Evolutionary conservation across 2,329 filamentous ascomycete species (phyloP).

Genomic region (Didymella segeticola): DNA sequence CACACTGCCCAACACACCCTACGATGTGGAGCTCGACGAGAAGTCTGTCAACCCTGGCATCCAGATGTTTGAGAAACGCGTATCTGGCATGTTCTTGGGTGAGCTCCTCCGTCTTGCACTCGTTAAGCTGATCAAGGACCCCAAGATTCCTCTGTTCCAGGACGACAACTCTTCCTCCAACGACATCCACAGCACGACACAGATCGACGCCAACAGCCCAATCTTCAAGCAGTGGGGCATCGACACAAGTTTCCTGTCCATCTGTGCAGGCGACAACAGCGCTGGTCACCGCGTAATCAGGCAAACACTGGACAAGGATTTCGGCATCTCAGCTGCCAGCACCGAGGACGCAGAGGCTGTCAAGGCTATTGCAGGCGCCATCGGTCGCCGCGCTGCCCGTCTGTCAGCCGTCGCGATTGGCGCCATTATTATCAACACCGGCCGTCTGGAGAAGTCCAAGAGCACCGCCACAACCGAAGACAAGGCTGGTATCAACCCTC

Average conservation of each 20-base stretch:
- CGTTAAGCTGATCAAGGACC: slow-evolving; percentile 73
- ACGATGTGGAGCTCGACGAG: slow-evolving; percentile 79
- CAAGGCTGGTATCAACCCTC: slow-evolving; percentile 42
- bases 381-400: slow-evolving; percentile 87
- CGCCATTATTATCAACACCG: slow-evolving; percentile 81
- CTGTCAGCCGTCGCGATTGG: slow-evolving; percentile 87
- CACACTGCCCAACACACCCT: slow-evolving; percentile 83
- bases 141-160: slow-evolving; percentile 73
- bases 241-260: slow-evolving; percentile 88
- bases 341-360: slow-evolving; percentile 87
- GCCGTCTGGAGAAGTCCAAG: slow-evolving; percentile 62
- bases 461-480: slow-evolving; percentile 47
- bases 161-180: slow-evolving; percentile 77
- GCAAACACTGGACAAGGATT: slow-evolving; percentile 76
- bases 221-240: slow-evolving; percentile 86
- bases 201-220: slow-evolving; percentile 59
- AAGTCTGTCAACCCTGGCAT: slow-evolving; percentile 89
- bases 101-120: slow-evolving; percentile 86
- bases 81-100: slow-evolving; percentile 97
- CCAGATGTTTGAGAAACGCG: slow-evolving; percentile 98
- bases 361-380: slow-evolving; percentile 79
- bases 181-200: slow-evolving; percentile 71
- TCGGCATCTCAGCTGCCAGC: slow-evolving; percentile 77
- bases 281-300: slow-evolving; percentile 75
- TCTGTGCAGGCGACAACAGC: slow-evolving; percentile 81